phyloP scores from a whole-genome alignment of 768 basidiomycete species.

The Lentinula lateritia region DNA sequence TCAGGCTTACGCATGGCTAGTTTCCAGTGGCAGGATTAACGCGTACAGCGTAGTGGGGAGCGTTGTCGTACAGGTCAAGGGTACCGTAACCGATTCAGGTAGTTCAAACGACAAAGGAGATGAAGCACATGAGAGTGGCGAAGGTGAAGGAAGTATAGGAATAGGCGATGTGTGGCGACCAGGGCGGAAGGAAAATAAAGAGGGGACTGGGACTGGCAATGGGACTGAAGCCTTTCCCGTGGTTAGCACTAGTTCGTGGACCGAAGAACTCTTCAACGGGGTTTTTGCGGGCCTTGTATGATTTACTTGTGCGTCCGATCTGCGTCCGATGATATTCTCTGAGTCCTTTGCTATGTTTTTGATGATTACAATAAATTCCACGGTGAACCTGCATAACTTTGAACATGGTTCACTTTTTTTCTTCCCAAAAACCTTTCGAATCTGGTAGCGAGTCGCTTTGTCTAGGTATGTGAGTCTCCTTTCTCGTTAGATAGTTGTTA shows the following conservation, averaged over 20 bases:
- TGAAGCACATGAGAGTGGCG: slow-evolving; percentile 11
- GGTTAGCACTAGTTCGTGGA: slow-evolving; percentile 54
- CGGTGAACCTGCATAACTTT: too few species aligned
- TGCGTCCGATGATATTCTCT: too few species aligned
- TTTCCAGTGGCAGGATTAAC: slow-evolving; percentile 47
- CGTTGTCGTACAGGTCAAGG: slow-evolving; percentile 61
- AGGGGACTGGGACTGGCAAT: too few species aligned
- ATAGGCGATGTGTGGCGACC: neutral
- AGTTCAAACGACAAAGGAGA: neutral
- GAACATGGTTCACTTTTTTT: too few species aligned
- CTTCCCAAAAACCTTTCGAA: too few species aligned
- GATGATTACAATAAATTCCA: too few species aligned
- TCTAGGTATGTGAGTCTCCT: too few species aligned
- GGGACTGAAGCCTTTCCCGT: neutral
- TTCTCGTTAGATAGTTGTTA: too few species aligned
- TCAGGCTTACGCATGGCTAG: slow-evolving; percentile 66
- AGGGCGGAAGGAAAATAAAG: neutral
- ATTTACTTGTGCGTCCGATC: too few species aligned
- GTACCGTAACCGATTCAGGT: slow-evolving; percentile 26
- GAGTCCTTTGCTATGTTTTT: too few species aligned
- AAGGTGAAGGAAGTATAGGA: neutral
- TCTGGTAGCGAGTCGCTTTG: too few species aligned
- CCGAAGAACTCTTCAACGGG: slow-evolving; percentile 38
- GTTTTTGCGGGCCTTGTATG: neutral
- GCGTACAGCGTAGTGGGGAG: slow-evolving; percentile 66